These are phyloP conservation scores for Pseudisothecium myosuroides DNA, from an alignment of 225 moss, liverwort and hornwort genomes.

Conservation along the genomic window DNA sequence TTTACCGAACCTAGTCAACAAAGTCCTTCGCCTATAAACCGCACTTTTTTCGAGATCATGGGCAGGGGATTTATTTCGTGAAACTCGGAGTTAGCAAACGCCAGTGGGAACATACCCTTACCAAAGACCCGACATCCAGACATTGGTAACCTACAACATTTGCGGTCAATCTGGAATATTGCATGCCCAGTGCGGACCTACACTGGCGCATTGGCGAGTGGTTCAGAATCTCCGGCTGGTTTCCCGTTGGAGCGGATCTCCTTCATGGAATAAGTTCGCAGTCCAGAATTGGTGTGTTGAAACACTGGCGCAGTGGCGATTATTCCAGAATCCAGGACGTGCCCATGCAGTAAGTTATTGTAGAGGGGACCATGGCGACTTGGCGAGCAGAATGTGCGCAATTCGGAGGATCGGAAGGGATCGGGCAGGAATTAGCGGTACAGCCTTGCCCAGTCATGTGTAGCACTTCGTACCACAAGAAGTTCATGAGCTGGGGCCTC, in stretches of 20 bases:
- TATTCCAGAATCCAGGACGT: background rate
- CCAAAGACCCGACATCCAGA: background rate
- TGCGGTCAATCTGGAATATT: background rate
- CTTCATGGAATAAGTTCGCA: background rate
- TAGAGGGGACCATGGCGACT: background rate
- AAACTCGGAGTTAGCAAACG: no score
- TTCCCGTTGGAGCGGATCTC: background rate
- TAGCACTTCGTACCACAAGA: background rate
- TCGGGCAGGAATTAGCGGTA: background rate
- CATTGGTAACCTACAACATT: background rate
- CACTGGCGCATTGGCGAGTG: background rate
- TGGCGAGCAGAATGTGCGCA: background rate
- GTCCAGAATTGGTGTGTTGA: background rate
- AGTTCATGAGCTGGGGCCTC: background rate
- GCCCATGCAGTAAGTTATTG: background rate
- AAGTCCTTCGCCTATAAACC: background rate
- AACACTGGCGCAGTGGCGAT: background rate
- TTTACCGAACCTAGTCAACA: no score
- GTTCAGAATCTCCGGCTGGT: background rate
- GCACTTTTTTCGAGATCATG: background rate
- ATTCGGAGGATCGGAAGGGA: background rate
- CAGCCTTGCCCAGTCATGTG: background rate
- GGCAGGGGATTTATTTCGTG: no score
- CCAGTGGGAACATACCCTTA: background rate
- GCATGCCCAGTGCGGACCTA: background rate